Evolutionary conservation across 352 stramenopile genomes (phyloP).

Genomic region (Globisporangium iwayamae): DNA sequence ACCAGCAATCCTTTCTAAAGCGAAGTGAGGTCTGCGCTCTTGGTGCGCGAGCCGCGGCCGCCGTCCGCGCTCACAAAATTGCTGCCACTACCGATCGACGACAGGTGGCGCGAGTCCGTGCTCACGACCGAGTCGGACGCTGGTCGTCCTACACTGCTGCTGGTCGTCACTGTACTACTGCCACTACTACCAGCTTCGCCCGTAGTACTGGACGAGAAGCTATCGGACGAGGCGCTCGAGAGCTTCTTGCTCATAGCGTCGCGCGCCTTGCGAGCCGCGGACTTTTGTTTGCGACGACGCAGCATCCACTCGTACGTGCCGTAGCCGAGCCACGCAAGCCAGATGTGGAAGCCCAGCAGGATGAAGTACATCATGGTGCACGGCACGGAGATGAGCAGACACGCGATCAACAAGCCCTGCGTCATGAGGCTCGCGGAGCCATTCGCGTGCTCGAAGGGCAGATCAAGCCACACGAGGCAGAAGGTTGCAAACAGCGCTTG

Average conservation of each 20-base stretch:
- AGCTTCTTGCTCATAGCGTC: conserved; percentile 14
- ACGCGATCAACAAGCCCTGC: conserved; percentile 43
- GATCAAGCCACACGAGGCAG: conserved; percentile 56
- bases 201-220: not conserved
- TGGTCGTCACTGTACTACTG: not conserved
- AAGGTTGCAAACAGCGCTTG: conserved; percentile 50
- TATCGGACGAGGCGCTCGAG: conserved; percentile 14
- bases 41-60: conserved; percentile 5
- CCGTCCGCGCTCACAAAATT: conserved; percentile 31
- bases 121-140: conserved; percentile 14
- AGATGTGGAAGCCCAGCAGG: conserved; percentile 78
- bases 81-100: conserved; percentile 33
- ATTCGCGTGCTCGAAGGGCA: conserved; percentile 24
- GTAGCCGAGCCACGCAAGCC: conserved; percentile 73
- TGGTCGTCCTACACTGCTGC: not conserved
- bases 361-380: conserved; percentile 87
- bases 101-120: conserved; percentile 26
- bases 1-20: conserved; percentile 10
- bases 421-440: conserved; percentile 27
- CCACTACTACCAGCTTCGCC: not conserved
- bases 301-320: conserved; percentile 89
- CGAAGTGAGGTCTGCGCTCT: conserved; percentile 21
- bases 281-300: conserved; percentile 62
- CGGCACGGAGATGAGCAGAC: conserved; percentile 64
- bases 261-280: conserved; percentile 39